phyloP scores from a whole-genome alignment of 2,329 filamentous ascomycete genomes.

The Hysterium pulicare region DNA sequence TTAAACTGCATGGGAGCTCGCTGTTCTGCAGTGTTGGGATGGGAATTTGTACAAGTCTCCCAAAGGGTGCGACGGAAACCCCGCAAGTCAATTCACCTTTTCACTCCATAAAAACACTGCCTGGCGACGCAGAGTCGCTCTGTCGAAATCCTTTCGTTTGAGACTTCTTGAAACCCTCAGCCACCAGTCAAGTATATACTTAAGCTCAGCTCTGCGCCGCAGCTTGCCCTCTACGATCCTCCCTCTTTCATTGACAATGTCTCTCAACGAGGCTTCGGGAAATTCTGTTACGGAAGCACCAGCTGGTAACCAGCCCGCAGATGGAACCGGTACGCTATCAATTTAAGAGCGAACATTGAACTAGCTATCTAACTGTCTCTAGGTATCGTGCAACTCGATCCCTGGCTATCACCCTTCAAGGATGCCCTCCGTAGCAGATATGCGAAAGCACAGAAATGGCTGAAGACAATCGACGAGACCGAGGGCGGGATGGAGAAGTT shows the following conservation, averaged over 20 bases:
- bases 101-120: too few species aligned
- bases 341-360: conserved; percentile 7
- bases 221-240: neutral
- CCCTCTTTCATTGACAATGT: conserved; percentile 24
- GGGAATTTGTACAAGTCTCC: neutral
- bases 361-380: conserved; percentile 22
- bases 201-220: neutral
- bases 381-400: conserved; percentile 87
- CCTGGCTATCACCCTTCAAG: conserved; percentile 83
- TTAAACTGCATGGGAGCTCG: neutral
- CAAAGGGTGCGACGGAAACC: neutral
- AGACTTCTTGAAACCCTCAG: neutral
- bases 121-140: too few species aligned
- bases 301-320: conserved; percentile 56
- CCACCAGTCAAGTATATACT: neutral
- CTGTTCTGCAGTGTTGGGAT: neutral
- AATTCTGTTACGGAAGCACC: conserved; percentile 45
- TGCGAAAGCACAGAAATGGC: conserved; percentile 78
- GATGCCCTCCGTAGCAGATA: conserved; percentile 74
- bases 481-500: conserved; percentile 93
- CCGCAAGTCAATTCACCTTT: neutral
- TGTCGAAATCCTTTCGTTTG: neutral
- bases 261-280: conserved; percentile 44
- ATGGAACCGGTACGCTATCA: conserved; percentile 63
- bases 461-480: conserved; percentile 72